A percentile compares a stretch with the other conserved stretches of the same genome.
Conservation (phyloP, 2,329 filamentous ascomycete species). For the Monosporascus sp. region DNA sequence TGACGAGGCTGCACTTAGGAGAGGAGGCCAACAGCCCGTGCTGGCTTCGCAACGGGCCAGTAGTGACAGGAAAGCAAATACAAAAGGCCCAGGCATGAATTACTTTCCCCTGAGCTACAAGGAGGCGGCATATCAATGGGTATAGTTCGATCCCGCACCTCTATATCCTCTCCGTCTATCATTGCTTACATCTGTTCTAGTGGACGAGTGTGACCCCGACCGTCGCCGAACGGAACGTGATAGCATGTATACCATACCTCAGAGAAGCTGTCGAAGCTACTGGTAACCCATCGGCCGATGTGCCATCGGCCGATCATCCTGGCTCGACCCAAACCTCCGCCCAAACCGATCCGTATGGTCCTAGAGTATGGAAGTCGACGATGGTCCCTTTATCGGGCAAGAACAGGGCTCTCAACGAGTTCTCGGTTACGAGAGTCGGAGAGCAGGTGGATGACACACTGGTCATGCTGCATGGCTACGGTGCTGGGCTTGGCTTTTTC, state of each 20-base stretch:
- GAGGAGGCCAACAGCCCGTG: conserved; percentile 36
- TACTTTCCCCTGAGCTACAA: conserved; percentile 88
- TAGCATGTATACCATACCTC: conserved; percentile 80
- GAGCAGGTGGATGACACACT: conserved; percentile 79
- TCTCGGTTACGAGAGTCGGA: conserved; percentile 77
- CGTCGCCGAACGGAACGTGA: conserved; percentile 79
- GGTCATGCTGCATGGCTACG: conserved; percentile 95
- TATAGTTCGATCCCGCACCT: conserved; percentile 34
- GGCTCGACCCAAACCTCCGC: conserved; percentile 37
- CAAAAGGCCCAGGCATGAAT: conserved; percentile 26
- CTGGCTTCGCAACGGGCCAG: conserved; percentile 41
- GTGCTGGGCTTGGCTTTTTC: conserved; percentile 93
- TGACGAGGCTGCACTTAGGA: conserved; percentile 23
- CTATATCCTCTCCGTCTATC: conserved; percentile 5
- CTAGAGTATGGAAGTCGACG: conserved; percentile 77
- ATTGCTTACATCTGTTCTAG: conserved; percentile 37
- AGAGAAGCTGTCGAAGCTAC: conserved; percentile 61
- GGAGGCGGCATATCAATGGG: conserved; percentile 88
- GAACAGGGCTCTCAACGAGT: conserved; percentile 85
- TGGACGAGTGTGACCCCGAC: conserved; percentile 82
- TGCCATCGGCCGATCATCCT: conserved; percentile 33
- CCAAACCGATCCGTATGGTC: conserved; percentile 72
- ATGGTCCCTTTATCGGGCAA: conserved; percentile 82
- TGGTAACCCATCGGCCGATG: conserved; percentile 21
- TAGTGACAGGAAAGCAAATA: conserved; percentile 19